Percentiles rank a stretch among this genome's conserved stretches.
These are phyloP conservation scores for Ustilago loliicola DNA, from an alignment of 1,284 basidiomycete genomes.

Conservation along the genomic window DNA sequence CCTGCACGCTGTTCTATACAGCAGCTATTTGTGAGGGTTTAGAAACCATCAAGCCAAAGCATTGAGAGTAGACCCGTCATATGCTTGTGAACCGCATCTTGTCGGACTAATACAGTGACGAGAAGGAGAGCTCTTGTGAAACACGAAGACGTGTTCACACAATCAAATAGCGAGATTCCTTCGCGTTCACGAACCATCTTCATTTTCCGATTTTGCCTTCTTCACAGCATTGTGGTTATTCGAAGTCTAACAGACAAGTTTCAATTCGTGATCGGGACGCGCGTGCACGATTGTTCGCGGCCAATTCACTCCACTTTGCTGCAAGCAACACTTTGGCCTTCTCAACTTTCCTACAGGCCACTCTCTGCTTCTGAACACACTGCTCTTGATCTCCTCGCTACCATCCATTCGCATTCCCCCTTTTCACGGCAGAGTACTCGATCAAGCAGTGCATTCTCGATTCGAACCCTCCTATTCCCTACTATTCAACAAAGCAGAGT, in stretches of 20 bases:
- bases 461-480: not conserved
- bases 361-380: not conserved
- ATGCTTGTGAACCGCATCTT: too few species aligned
- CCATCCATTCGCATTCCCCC: conserved; percentile 1
- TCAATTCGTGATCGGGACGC: conserved; percentile 44
- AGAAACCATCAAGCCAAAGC: too few species aligned
- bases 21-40: too few species aligned
- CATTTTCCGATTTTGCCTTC: not conserved
- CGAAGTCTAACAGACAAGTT: conserved; percentile 6
- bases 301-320: conserved; percentile 24
- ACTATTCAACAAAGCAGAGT: not conserved
- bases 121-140: too few species aligned
- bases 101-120: too few species aligned
- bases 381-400: not conserved
- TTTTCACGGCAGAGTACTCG: too few species aligned
- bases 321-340: conserved; percentile 23
- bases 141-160: not conserved
- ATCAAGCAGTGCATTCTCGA: not conserved
- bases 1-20: too few species aligned
- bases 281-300: conserved; percentile 20
- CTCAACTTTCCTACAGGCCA: not conserved
- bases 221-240: not conserved
- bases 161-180: not conserved
- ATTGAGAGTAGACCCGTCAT: too few species aligned
- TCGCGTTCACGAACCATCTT: conserved; percentile 43